Percentiles rank a stretch among this genome's conserved stretches.
phyloP scores from a whole-genome alignment of 768 basidiomycete genomes.

The Suillus subluteus region DNA sequence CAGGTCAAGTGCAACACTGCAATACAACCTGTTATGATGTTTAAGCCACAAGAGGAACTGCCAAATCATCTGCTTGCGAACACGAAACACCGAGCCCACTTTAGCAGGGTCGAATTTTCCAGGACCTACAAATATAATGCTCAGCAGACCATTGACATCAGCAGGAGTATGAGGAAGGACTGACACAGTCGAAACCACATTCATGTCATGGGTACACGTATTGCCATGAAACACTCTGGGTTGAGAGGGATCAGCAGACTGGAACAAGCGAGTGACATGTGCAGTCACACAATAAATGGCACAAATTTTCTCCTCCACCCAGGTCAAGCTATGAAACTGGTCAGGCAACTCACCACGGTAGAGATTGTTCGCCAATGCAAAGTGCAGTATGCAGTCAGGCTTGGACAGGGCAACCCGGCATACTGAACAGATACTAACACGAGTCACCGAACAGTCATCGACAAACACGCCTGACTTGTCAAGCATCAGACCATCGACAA shows the following conservation, averaged over 20 bases:
- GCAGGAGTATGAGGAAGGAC: conserved; percentile 30
- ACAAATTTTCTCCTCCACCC: conserved; percentile 36
- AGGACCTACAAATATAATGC: conserved; percentile 35
- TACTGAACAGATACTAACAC: background rate
- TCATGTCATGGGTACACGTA: conserved; percentile 38
- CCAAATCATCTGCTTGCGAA: conserved; percentile 7
- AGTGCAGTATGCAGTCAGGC: background rate
- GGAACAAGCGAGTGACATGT: conserved; percentile 28
- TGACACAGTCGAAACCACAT: conserved; percentile 32
- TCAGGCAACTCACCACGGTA: background rate
- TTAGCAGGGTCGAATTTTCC: conserved; percentile 16
- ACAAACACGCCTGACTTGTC: background rate
- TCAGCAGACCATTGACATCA: conserved; percentile 30
- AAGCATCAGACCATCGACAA: conserved; percentile 8
- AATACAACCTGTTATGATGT: conserved; percentile 9
- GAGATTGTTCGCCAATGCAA: background rate
- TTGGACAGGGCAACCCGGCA: background rate
- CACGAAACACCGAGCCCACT: background rate
- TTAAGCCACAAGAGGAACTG: conserved; percentile 13
- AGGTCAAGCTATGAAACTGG: conserved; percentile 19
- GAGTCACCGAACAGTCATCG: background rate
- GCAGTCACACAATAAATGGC: conserved; percentile 30
- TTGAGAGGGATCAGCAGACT: conserved; percentile 24
- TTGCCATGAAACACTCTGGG: conserved; percentile 36
- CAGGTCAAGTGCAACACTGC: background rate